Evolutionary conservation across 164 flowering plant genomes (phyloP), one percentile per base, ranked within the genome.

Genomic region (Liriodendron chinense): DNA sequence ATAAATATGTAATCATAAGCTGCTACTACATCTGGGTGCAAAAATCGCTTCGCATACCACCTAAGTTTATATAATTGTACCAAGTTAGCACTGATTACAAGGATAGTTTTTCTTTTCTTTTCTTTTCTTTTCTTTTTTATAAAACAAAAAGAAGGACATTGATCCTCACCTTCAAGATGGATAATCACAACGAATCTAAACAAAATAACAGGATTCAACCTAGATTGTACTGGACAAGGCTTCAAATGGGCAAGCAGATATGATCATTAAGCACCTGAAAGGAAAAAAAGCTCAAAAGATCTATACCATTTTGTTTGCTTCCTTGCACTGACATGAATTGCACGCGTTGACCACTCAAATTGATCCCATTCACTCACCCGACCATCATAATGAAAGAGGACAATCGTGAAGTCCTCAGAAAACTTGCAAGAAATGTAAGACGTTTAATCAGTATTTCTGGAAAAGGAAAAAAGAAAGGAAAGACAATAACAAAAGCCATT

Each of bases 11-110:
- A 96, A 23, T 96, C 99, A 89, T 94, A 96, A 65, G 97, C 87
- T 53, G 97, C 89, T 21, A 96, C 93, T 72, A 96, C 71, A 83
- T 90, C 97, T 68, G 99, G 99, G 84, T 94, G 98, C 86, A 96
- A 81, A 87, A 94, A 96, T 74, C 99, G 87, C 84, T 96, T 96
- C 47, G 97, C 99, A 85, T 91, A 96, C 99, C 99, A 96, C 99
- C 99, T 96, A 43, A 64, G 21, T 21, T 21, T 24, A 64, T 64
- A 24, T 48, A 68, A 14, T 70, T 1, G 13, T 47, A 21, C 48
- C 24, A 64, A 10, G 43, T 65, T 10, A 66, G 25, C 47, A 68
- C 67, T 24, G 13, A 64, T 24, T 21, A 23, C 67, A 64, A 13
- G 64, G 64, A 18, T 61, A 18, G 26, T 24, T 64, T 22, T 21